Evolutionary conservation across 352 stramenopile species (phyloP).

Genomic region (Phytophthora capsici): DNA sequence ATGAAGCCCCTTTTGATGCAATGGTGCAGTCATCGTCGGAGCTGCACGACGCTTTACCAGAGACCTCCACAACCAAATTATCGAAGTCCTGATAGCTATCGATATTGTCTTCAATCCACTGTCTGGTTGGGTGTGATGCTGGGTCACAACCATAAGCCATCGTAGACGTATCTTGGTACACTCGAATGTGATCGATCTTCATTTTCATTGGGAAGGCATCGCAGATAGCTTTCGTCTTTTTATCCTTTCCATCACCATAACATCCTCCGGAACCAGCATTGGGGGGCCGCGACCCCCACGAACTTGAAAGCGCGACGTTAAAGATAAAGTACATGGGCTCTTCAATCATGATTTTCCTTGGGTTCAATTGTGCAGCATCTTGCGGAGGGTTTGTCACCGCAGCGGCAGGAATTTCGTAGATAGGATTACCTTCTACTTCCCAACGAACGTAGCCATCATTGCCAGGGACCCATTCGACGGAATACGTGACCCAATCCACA

Average conservation of each 20-base stretch:
- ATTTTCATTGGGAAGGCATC: conserved; percentile 68
- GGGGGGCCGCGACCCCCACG: conserved; percentile 77
- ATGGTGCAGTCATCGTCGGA: conserved; percentile 52
- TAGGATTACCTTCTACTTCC: conserved; percentile 20
- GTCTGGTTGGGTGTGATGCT: conserved; percentile 45
- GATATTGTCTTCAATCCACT: conserved; percentile 63
- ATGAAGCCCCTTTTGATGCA: conserved; percentile 11
- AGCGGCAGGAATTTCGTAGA: conserved; percentile 22
- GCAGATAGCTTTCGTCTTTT: conserved; percentile 51
- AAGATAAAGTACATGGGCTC: conserved; percentile 91
- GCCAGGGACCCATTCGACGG: conserved; percentile 23
- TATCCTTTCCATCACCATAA: conserved; percentile 33
- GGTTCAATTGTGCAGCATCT: conserved; percentile 61
- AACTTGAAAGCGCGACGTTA: conserved; percentile 39
- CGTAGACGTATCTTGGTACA: conserved; percentile 38
- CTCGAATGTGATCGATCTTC: conserved; percentile 34
- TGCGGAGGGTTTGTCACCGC: conserved; percentile 48
- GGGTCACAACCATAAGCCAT: conserved; percentile 56
- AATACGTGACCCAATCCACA: conserved; percentile 40
- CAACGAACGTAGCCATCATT: conserved; percentile 27
- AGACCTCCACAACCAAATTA: conserved; percentile 43
- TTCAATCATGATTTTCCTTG: conserved; percentile 78
- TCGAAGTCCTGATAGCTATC: conserved; percentile 45
- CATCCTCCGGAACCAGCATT: conserved; percentile 50
- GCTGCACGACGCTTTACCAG: conserved; percentile 43